phyloP scores from a whole-genome alignment of 495 filamentous ascomycete species.

The Aspergillus haitiensis region DNA sequence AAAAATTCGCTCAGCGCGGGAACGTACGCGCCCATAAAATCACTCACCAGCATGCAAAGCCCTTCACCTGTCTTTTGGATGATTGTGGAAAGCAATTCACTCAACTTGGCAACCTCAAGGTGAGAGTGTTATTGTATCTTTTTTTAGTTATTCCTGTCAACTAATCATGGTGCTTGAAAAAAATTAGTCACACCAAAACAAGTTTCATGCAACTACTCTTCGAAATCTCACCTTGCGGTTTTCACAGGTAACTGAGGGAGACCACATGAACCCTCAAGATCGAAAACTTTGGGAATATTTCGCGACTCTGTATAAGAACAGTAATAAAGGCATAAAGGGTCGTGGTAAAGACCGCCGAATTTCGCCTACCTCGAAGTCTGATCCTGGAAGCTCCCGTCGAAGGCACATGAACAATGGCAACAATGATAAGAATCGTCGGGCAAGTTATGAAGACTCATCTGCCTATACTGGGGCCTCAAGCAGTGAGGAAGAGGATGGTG shows the following conservation, averaged over 20 bases:
- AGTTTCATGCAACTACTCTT: conserved; percentile 77
- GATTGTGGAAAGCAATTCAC: conserved; percentile 84
- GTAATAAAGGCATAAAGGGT: conserved; percentile 91
- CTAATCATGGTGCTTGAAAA: conserved; percentile 9
- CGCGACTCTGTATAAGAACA: conserved; percentile 84
- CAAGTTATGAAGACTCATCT: conserved; percentile 38
- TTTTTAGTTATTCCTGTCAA: background rate
- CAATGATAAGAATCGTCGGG: conserved; percentile 30
- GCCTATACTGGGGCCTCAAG: conserved; percentile 38
- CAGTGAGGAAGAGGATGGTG: conserved; percentile 38
- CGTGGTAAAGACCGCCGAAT: conserved; percentile 76
- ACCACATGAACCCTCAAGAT: conserved; percentile 65
- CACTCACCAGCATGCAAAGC: conserved; percentile 74
- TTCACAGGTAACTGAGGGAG: conserved; percentile 59
- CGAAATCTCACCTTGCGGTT: conserved; percentile 73
- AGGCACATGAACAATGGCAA: conserved; percentile 27
- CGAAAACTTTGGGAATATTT: conserved; percentile 86
- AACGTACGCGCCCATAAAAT: conserved; percentile 86
- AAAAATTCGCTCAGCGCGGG: conserved; percentile 79
- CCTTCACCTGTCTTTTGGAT: conserved; percentile 78
- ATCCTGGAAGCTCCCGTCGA: conserved; percentile 15
- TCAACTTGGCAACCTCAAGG: conserved; percentile 87
- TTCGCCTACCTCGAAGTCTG: conserved; percentile 34
- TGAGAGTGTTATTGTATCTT: conserved; percentile 32
- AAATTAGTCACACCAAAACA: conserved; percentile 85